phyloP scores from a whole-genome alignment of 495 filamentous ascomycete species.

The Antarctomyces pellizariae region DNA sequence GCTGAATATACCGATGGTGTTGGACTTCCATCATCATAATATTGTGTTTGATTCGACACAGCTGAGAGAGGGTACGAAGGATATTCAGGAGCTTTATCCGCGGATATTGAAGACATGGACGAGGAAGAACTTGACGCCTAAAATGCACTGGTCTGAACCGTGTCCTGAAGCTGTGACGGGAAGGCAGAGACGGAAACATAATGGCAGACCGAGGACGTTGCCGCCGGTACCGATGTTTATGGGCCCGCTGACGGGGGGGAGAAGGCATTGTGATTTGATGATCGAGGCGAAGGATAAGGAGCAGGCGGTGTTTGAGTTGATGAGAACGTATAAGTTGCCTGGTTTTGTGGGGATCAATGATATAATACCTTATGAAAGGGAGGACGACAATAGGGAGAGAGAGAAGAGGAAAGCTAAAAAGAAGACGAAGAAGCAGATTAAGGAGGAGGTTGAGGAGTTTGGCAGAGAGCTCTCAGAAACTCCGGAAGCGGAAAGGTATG shows the following conservation, averaged over 20 bases:
- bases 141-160: conserved; percentile 91
- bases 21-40: conserved; percentile 93
- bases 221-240: conserved; percentile 63
- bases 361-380: conserved; percentile 49
- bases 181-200: conserved; percentile 61
- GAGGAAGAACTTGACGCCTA: conserved; percentile 68
- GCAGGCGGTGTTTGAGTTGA: conserved; percentile 86
- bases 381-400: conserved; percentile 51
- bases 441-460: conserved; percentile 11
- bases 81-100: conserved; percentile 46
- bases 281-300: conserved; percentile 98
- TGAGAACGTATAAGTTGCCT: conserved; percentile 65
- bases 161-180: conserved; percentile 49
- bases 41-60: conserved; percentile 55
- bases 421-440: conserved; percentile 11
- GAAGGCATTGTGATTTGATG: too few relatives aligned
- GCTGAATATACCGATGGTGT: conserved; percentile 73
- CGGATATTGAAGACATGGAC: conserved; percentile 71
- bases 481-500: conserved; percentile 19
- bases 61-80: conserved; percentile 66
- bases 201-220: conserved; percentile 46
- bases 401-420: conserved; percentile 25
- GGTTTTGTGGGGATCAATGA: conserved; percentile 55
- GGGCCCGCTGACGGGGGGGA: too few relatives aligned
- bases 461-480: conserved; percentile 24